A percentile compares a stretch with the other conserved stretches of the same genome.
Evolutionary conservation across 2,329 filamentous ascomycete species (phyloP).

Genomic region (Botrytis tulipae): DNA sequence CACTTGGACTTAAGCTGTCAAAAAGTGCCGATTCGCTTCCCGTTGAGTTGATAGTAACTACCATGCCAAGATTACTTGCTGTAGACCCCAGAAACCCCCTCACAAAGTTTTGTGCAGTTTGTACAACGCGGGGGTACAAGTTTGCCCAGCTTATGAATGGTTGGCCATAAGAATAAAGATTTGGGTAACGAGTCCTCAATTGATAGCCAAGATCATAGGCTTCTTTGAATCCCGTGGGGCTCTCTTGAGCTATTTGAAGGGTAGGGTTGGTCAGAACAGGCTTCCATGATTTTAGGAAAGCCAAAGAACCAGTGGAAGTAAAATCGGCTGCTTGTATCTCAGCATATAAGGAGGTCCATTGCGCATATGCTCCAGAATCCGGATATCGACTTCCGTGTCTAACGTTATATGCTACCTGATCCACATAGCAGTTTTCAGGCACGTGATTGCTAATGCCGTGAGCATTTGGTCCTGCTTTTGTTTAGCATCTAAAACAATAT

Average conservation of each 20-base stretch:
- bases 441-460: slow-evolving; percentile 53
- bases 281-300: slow-evolving; percentile 58
- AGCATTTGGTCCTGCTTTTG: slow-evolving; percentile 42
- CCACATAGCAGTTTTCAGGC: slow-evolving; percentile 56
- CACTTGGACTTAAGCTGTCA: slow-evolving; percentile 63
- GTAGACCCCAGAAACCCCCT: slow-evolving; percentile 59
- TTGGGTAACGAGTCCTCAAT: slow-evolving; percentile 47
- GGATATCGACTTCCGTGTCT: slow-evolving; percentile 64
- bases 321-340: slow-evolving; percentile 55
- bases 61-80: slow-evolving; percentile 51
- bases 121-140: slow-evolving; percentile 61
- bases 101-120: slow-evolving; percentile 61
- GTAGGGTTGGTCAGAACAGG: slow-evolving; percentile 54
- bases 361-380: slow-evolving; percentile 57
- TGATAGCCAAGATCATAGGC: slow-evolving; percentile 54
- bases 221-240: slow-evolving; percentile 63
- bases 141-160: slow-evolving; percentile 64
- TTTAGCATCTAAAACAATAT: neutral
- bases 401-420: slow-evolving; percentile 58
- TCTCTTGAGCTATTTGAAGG: slow-evolving; percentile 57
- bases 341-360: slow-evolving; percentile 45
- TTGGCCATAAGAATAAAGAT: slow-evolving; percentile 46
- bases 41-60: slow-evolving; percentile 57
- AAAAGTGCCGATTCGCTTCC: slow-evolving; percentile 52
- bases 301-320: slow-evolving; percentile 50